Base-by-base conservation (phyloP, 106 monocot genomes). In the Allium fistulosum region DNA sequence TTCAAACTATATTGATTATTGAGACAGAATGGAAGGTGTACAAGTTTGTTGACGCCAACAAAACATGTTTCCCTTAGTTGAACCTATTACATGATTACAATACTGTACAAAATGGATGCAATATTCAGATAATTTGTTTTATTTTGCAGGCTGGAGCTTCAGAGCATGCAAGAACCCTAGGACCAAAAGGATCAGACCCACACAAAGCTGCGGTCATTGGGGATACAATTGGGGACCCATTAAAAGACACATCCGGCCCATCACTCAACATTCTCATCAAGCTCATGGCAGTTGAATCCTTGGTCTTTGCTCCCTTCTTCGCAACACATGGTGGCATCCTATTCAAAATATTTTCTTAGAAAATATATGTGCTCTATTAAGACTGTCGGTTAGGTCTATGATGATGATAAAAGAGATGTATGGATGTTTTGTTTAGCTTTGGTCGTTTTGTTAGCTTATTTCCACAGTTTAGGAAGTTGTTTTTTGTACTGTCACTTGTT, bases 241-340 rank as follows among this genome's bases (percentile, higher is more conserved):
- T 87, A 16, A 80, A 87, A 65, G 83, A 80, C 69, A 83, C 87
- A 46, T 87, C 87, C 6, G 87, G 87, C 9, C 87, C 87, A 17
- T 87, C 87, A 2, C 80, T 88, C 59, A 88, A 88, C 73, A 88
- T 88, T 70, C 70, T 88, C 26, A 88, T 88, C 78, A 88, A 87
- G 75, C 83, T 87, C 17, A 87, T 83, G 87, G 87, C 87, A 9
- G 83, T 87, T 8, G 83, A 87, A 69, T 78, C 88, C 5, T 70
- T 88, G 0, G 88, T 84, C 48, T 84, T 88, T 66, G 88, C 84
- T 10, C 88, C 88, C 17, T 88, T 88, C 81, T 88, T 88, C 10
- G 83, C 84, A 11, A 56, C 69, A 8, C 88, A 79, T 48, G 88
- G 88, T 18, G 88, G 88, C 9, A 37, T 84, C 48, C 61, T 88